phyloP scores from a whole-genome alignment of 1,284 basidiomycete genomes.

The Cystobasidium sp. region DNA sequence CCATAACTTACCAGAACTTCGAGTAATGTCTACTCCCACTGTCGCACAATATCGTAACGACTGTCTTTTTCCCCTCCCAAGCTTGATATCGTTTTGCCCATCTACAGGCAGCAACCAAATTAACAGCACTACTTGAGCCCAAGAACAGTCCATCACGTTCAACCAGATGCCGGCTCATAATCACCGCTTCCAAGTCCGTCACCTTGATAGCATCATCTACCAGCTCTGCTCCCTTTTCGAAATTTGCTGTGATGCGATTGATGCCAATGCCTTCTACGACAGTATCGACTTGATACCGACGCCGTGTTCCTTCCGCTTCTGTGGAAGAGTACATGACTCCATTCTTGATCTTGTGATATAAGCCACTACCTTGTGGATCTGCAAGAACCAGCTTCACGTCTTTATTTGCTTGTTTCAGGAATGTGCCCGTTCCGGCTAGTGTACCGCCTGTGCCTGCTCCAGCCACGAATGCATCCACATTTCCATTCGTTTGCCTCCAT shows the following conservation, averaged over 20 bases:
- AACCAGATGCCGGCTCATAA: constrained; percentile 88
- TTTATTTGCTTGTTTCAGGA: constrained; percentile 70
- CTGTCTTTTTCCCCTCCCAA: constrained; percentile 60
- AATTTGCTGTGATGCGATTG: constrained; percentile 81
- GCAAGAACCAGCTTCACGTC: constrained; percentile 75
- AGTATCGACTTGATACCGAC: constrained; percentile 89
- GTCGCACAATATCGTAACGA: constrained; percentile 80
- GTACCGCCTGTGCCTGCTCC: constrained; percentile 97
- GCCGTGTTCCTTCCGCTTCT: constrained; percentile 92
- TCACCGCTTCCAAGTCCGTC: constrained; percentile 84
- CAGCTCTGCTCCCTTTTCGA: constrained; percentile 75
- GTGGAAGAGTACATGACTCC: constrained; percentile 92
- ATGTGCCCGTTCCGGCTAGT: constrained; percentile 81
- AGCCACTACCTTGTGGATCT: constrained; percentile 91
- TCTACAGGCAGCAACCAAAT: constrained; percentile 85
- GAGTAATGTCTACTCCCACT: constrained; percentile 51
- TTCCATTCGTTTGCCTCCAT: constrained; percentile 86
- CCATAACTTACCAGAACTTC: constrained; percentile 50
- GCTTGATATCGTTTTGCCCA: constrained; percentile 69
- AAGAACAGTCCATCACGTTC: constrained; percentile 89
- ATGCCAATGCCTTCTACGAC: constrained; percentile 73
- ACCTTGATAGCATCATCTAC: constrained; percentile 87
- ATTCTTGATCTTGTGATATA: constrained; percentile 79
- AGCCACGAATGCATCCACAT: constrained; percentile 84
- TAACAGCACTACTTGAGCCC: constrained; percentile 94